Evolutionary conservation across 768 basidiomycete genomes (phyloP).

Genomic region (Podaxis rugospora): DNA sequence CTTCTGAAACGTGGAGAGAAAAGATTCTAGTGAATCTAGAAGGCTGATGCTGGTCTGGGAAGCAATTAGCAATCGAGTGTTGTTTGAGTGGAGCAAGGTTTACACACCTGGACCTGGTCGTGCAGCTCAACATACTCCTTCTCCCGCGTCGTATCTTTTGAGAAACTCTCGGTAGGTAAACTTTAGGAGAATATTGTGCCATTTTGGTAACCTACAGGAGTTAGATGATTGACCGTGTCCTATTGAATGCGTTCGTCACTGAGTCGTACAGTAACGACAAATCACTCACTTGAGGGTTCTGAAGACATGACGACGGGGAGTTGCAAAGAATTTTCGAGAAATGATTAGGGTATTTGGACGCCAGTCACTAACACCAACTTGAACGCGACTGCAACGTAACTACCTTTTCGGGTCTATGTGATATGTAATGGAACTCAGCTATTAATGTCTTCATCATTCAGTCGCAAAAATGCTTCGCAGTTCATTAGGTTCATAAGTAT

Average conservation of each 20-base stretch:
- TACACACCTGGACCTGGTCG: constrained; percentile 77
- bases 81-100: not conserved
- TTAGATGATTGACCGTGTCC: constrained; percentile 2
- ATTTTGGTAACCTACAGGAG: constrained; percentile 23
- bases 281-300: not conserved
- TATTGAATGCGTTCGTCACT: not conserved
- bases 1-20: constrained; percentile 92
- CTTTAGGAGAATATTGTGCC: not conserved
- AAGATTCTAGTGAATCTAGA: constrained; percentile 83
- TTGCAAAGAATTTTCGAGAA: not conserved
- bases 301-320: not conserved
- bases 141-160: constrained; percentile 20
- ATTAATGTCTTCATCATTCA: not conserved
- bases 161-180: not conserved
- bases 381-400: not conserved
- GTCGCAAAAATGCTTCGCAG: not conserved
- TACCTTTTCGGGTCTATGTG: not conserved
- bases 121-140: constrained; percentile 84
- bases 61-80: constrained; percentile 7
- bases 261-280: not conserved
- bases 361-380: not conserved
- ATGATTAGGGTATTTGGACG: not conserved
- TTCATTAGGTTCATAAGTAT: not conserved
- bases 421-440: not conserved
- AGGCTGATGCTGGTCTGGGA: constrained; percentile 79